These are phyloP conservation scores for Leishmania tarentolae DNA, from an alignment of 208 protist species.

Conservation along the genomic window DNA sequence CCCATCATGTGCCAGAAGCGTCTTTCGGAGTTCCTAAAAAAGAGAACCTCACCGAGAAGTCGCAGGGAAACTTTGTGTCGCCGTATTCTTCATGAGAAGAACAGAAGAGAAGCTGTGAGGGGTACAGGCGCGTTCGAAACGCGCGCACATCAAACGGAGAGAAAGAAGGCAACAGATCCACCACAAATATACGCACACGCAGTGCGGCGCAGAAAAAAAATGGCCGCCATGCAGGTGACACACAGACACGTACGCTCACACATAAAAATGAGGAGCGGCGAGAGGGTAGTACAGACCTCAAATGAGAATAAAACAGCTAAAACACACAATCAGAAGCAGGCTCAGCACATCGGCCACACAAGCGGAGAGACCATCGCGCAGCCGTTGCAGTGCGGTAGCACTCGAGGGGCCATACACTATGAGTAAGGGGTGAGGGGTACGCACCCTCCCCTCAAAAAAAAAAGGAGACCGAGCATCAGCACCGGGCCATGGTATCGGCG, in stretches of 20 bases:
- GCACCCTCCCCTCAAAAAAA: no score
- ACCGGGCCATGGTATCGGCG: no score
- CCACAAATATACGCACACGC: no score
- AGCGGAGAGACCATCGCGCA: background rate
- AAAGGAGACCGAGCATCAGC: background rate
- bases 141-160: background rate
- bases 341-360: background rate
- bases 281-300: background rate
- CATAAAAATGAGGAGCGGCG: no score
- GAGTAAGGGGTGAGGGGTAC: background rate
- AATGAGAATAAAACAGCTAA: background rate
- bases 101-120: background rate
- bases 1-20: background rate
- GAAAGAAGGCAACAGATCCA: background rate
- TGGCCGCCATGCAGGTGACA: no score
- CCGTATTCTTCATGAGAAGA: background rate
- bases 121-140: background rate
- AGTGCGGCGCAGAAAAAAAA: no score
- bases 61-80: background rate
- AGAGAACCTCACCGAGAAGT: background rate
- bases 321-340: background rate
- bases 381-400: background rate
- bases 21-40: background rate
- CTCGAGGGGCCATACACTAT: background rate
- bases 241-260: background rate